These are phyloP conservation scores for Albizia julibrissin DNA, from an alignment of 306 rosid species.

Conservation along the genomic window DNA sequence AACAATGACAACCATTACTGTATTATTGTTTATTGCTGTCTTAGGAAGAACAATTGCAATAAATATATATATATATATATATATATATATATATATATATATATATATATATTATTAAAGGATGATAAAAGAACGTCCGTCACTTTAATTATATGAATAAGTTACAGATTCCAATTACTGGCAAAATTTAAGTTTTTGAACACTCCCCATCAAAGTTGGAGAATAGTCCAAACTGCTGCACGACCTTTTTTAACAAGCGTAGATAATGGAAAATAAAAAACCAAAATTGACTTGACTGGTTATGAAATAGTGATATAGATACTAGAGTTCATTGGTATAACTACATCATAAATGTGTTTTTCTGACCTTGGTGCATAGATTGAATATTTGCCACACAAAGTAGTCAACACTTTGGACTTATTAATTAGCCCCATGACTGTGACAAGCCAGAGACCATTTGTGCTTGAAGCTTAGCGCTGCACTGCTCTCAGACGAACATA, in stretches of 20 bases:
- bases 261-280: background rate
- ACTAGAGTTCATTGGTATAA: background rate
- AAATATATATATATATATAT: too few species aligned
- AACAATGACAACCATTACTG: background rate
- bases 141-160: background rate
- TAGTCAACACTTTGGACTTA: background rate
- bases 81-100: too few species aligned
- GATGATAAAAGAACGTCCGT: background rate
- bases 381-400: conserved; percentile 2
- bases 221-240: background rate
- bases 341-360: background rate
- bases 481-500: background rate
- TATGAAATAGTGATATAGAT: background rate
- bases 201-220: background rate
- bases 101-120: background rate
- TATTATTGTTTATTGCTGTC: background rate
- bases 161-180: background rate
- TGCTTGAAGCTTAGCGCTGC: background rate
- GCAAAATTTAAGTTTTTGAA: background rate
- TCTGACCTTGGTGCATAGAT: background rate
- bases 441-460: background rate
- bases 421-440: background rate
- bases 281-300: background rate
- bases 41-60: background rate
- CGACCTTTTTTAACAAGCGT: background rate